A percentile compares a stretch with the other conserved stretches of the same genome.
Conservation (phyloP, 805 yeast species). For the Geotrichum ghanense region DNA sequence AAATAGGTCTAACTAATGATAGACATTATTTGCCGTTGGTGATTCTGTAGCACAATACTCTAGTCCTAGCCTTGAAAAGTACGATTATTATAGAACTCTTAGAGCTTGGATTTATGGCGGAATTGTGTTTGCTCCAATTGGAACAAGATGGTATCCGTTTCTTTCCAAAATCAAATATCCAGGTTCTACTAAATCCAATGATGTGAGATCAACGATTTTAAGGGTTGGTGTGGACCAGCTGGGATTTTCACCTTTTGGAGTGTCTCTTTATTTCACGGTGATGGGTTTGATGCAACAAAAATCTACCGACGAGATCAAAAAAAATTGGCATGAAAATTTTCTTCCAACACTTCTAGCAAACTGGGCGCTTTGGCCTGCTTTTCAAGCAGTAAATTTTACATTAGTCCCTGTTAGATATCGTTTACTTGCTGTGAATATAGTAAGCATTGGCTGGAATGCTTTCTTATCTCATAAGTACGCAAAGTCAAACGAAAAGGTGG, state of each 20-base stretch:
- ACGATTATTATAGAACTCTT: constrained; percentile 43
- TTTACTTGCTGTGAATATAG: constrained; percentile 53
- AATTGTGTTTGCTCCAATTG: constrained; percentile 63
- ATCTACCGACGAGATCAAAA: constrained; percentile 28
- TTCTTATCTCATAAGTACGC: constrained; percentile 42
- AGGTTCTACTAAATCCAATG: constrained; percentile 14
- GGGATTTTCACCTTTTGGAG: constrained; percentile 59
- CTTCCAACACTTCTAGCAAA: constrained; percentile 51
- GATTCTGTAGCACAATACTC: constrained; percentile 60
- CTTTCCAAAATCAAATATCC: constrained; percentile 36
- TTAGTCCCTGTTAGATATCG: constrained; percentile 62
- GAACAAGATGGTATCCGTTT: constrained; percentile 55
- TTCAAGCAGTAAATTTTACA: constrained; percentile 64
- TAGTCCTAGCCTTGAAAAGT: constrained; percentile 12
- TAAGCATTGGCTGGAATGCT: constrained; percentile 78
- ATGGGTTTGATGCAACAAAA: constrained; percentile 59
- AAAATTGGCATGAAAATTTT: constrained; percentile 32
- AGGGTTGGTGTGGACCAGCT: constrained; percentile 64
- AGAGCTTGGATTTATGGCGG: constrained; percentile 67
- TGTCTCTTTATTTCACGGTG: constrained; percentile 56
- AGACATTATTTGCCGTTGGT: constrained; percentile 53
- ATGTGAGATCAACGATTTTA: constrained; percentile 24
- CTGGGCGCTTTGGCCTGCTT: constrained; percentile 83
- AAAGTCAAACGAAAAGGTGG: too few species aligned
- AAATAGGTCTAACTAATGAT: constrained; percentile 17